phyloP scores from a whole-genome alignment of 768 basidiomycete genomes.

The Lyophyllum atratum region DNA sequence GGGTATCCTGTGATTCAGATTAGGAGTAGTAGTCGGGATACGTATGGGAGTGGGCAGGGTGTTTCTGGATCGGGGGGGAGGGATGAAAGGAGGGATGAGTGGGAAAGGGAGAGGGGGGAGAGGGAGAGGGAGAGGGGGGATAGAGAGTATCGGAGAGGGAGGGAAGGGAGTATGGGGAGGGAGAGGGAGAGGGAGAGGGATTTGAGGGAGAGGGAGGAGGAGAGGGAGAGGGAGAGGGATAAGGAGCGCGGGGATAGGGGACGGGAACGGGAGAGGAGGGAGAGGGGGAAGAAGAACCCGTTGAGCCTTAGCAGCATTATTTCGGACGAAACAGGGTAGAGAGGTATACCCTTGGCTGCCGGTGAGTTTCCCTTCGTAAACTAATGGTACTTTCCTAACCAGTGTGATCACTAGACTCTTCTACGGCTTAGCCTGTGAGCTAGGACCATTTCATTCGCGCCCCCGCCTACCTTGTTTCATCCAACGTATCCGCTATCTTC shows the following conservation, averaged over 20 bases:
- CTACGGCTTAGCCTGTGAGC: no score
- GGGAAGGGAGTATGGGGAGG: slow-evolving; percentile 13
- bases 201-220: slow-evolving; percentile 7
- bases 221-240: slow-evolving; percentile 21
- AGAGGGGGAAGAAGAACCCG: slow-evolving; percentile 58
- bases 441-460: no score
- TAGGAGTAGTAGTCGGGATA: slow-evolving; percentile 32
- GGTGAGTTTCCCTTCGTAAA: no score
- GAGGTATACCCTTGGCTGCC: not conserved
- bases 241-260: slow-evolving; percentile 15
- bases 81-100: slow-evolving; percentile 13
- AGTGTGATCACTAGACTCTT: no score
- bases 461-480: no score
- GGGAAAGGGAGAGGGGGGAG: slow-evolving; percentile 15
- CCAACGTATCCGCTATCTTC: not conserved
- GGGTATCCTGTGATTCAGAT: slow-evolving; percentile 35
- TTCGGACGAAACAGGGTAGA: slow-evolving; percentile 30
- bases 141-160: slow-evolving; percentile 11
- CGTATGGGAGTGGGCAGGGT: slow-evolving; percentile 24
- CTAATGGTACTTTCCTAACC: no score
- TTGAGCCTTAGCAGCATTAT: slow-evolving; percentile 75
- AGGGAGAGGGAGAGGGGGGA: slow-evolving; percentile 10
- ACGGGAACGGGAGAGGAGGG: slow-evolving; percentile 22
- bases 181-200: slow-evolving; percentile 20
- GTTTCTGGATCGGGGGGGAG: slow-evolving; percentile 8